Evolutionary conservation across 1,139 yeast species (phyloP).

Genomic region (Suhomyces chickasaworum): DNA sequence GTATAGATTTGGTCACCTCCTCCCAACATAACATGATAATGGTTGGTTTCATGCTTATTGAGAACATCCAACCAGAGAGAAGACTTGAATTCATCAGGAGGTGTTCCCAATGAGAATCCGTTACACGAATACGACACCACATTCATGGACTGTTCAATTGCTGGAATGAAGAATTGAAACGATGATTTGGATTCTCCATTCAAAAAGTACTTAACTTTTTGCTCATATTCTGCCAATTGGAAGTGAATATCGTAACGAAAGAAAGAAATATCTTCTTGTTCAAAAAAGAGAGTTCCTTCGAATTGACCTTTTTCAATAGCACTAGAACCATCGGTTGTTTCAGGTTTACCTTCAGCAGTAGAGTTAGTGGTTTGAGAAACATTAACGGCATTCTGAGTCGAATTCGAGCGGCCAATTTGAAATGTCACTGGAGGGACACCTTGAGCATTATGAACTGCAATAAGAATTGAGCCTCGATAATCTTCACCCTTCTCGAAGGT

Average conservation of each 20-base stretch:
- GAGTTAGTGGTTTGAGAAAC: no score
- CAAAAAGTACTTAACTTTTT: conserved; percentile 60
- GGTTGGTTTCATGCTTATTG: conserved; percentile 59
- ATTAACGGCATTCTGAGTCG: background rate
- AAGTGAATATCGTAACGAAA: conserved; percentile 64
- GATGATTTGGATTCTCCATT: conserved; percentile 44
- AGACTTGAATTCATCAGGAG: conserved; percentile 65
- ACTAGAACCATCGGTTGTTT: background rate
- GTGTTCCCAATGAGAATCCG: conserved; percentile 82
- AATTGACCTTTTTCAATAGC: conserved; percentile 42
- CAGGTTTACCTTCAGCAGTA: conserved; percentile 6
- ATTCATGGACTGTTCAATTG: conserved; percentile 66
- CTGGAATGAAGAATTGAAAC: conserved; percentile 61
- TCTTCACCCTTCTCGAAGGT: conserved; percentile 50
- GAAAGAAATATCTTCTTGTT: conserved; percentile 56
- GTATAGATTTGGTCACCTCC: conserved; percentile 97
- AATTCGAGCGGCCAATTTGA: conserved; percentile 38
- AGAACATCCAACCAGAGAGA: conserved; percentile 87
- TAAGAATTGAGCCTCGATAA: conserved; percentile 67
- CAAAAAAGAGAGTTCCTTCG: conserved; percentile 43
- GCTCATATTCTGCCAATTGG: conserved; percentile 49
- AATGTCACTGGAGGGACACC: conserved; percentile 40
- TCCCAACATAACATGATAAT: conserved; percentile 93
- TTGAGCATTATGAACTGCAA: conserved; percentile 53
- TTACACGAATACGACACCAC: conserved; percentile 84